Conservation (phyloP, 2,329 filamentous ascomycete genomes). For the Monosporascus sp. region DNA sequence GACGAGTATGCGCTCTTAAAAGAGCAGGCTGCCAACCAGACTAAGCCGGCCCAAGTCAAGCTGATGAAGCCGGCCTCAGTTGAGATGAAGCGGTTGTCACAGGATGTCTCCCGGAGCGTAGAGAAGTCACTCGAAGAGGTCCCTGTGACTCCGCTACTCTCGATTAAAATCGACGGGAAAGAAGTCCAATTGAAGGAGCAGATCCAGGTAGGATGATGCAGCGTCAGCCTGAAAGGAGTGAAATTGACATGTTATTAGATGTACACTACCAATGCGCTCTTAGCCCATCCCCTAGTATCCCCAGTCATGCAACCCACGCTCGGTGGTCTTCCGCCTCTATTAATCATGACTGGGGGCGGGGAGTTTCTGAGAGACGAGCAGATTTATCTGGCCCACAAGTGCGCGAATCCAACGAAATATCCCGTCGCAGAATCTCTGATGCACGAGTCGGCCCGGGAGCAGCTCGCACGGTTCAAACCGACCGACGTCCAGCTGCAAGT, state of each 20-base stretch:
- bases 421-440: constrained; percentile 61
- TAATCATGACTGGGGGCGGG: constrained; percentile 82
- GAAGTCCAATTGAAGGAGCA: constrained; percentile 77
- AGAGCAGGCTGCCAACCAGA: constrained; percentile 42
- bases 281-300: constrained; percentile 85
- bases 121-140: constrained; percentile 6
- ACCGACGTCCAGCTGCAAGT: constrained; percentile 93
- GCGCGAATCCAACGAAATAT: constrained; percentile 75
- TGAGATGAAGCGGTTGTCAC: constrained; percentile 21
- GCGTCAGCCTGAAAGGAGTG: neutral
- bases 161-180: constrained; percentile 66
- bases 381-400: constrained; percentile 91
- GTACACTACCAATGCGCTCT: constrained; percentile 76
- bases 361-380: constrained; percentile 92
- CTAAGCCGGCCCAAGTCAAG: constrained; percentile 23
- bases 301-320: constrained; percentile 83
- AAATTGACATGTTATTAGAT: constrained; percentile 34
- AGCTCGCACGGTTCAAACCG: constrained; percentile 64
- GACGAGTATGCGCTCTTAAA: constrained; percentile 60
- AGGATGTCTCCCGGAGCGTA: constrained; percentile 12
- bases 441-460: constrained; percentile 54
- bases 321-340: constrained; percentile 80
- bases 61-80: constrained; percentile 31
- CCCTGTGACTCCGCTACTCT: constrained; percentile 40
- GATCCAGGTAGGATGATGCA: constrained; percentile 62